These are phyloP conservation scores for Lasiodiplodia hormozganensis DNA, from an alignment of 2,329 filamentous ascomycete genomes.

Conservation along the genomic window DNA sequence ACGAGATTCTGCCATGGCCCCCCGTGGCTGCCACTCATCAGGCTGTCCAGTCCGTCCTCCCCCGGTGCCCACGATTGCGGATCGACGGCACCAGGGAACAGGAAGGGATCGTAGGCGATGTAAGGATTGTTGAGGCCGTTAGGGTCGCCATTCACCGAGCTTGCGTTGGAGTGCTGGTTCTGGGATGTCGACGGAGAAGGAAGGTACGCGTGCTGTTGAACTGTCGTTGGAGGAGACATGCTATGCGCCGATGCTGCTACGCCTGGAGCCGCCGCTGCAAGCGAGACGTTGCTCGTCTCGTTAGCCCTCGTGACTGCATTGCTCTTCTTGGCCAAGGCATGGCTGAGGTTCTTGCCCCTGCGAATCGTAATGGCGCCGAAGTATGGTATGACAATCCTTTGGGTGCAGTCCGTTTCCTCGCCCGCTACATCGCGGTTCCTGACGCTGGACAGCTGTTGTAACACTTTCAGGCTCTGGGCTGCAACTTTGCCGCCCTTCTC, in stretches of 20 bases:
- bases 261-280: neutral
- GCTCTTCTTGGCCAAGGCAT: conserved; percentile 8
- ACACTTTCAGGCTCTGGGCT: conserved; percentile 46
- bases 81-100: conserved; percentile 8
- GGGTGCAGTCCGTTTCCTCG: conserved; percentile 30
- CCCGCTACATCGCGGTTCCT: conserved; percentile 30
- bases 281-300: neutral
- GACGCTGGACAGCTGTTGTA: conserved; percentile 47
- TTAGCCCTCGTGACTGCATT: neutral
- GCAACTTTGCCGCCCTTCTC: conserved; percentile 52
- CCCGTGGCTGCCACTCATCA: conserved; percentile 38
- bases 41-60: conserved; percentile 30
- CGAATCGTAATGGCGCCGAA: conserved; percentile 51
- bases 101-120: conserved; percentile 24
- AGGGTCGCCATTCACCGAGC: conserved; percentile 10
- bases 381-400: conserved; percentile 48
- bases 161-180: conserved; percentile 8
- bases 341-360: conserved; percentile 36
- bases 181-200: conserved; percentile 2
- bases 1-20: conserved; percentile 48
- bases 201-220: conserved; percentile 30
- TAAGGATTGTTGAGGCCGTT: conserved; percentile 10
- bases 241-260: conserved; percentile 27
- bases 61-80: neutral
- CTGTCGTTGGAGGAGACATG: conserved; percentile 31